These are phyloP conservation scores for Nitzschia putrida DNA, from an alignment of 108 stramenopile species.

Conservation along the genomic window DNA sequence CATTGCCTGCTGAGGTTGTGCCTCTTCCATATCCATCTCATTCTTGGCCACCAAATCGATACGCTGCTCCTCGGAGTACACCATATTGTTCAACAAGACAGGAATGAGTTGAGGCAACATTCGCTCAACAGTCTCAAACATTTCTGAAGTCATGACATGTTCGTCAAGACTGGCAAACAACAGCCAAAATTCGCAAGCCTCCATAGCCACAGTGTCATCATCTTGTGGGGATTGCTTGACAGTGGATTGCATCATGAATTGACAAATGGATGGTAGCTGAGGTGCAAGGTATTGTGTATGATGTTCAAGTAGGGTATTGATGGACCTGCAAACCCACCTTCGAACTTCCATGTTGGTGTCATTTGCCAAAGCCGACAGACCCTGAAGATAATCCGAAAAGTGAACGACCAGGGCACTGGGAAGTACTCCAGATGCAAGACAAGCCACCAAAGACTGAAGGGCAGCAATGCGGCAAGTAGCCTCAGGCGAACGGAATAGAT, in stretches of 20 bases:
- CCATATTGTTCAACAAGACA: constrained; percentile 77
- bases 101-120: constrained; percentile 75
- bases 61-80: constrained; percentile 76
- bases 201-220: constrained; percentile 60
- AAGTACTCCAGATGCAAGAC: constrained; percentile 46
- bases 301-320: constrained; percentile 67
- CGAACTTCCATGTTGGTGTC: constrained; percentile 67
- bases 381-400: constrained; percentile 76
- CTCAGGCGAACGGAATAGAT: constrained; percentile 40
- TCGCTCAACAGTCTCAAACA: constrained; percentile 51
- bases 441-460: constrained; percentile 53
- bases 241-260: constrained; percentile 80
- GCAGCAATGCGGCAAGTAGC: constrained; percentile 44
- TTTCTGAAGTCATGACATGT: constrained; percentile 52
- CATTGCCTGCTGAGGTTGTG: constrained; percentile 50
- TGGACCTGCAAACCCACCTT: constrained; percentile 84
- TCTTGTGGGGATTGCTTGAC: constrained; percentile 27
- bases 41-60: constrained; percentile 75
- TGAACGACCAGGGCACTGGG: constrained; percentile 74
- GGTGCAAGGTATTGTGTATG: constrained; percentile 77
- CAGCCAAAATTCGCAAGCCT: constrained; percentile 92
- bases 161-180: constrained; percentile 78
- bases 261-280: constrained; percentile 65
- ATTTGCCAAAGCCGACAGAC: constrained; percentile 60
- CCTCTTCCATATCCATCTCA: constrained; percentile 64